Evolutionary conservation across 2,329 filamentous ascomycete species (phyloP).

Genomic region (Anthostomella pinea): DNA sequence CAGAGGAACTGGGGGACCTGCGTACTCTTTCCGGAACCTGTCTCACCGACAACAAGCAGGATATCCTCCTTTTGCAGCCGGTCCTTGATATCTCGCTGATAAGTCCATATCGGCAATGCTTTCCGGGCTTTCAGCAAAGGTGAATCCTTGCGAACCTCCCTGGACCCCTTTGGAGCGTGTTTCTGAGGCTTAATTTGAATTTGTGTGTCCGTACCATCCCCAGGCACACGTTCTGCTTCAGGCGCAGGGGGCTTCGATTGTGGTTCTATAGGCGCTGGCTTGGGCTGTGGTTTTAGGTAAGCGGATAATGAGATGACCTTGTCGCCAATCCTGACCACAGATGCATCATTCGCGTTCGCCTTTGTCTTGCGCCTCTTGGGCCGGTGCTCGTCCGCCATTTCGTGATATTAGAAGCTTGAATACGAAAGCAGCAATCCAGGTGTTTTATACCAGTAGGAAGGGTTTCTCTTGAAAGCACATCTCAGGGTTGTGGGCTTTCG

Average conservation of each 20-base stretch:
- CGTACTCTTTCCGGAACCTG: slow-evolving; percentile 94
- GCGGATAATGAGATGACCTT: slow-evolving; percentile 49
- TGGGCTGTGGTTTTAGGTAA: slow-evolving; percentile 40
- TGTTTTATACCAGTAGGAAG: too few species aligned
- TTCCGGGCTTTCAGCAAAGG: slow-evolving; percentile 49
- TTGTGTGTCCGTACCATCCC: slow-evolving; percentile 2
- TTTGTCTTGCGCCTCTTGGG: slow-evolving; percentile 39
- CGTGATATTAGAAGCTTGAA: too few species aligned
- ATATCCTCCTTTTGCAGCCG: slow-evolving; percentile 61
- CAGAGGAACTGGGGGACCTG: slow-evolving; percentile 91
- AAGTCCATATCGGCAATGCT: slow-evolving; percentile 75
- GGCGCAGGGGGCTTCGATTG: slow-evolving; percentile 20
- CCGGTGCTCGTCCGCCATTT: slow-evolving; percentile 28
- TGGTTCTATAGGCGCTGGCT: slow-evolving; percentile 19
- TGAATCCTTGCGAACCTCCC: slow-evolving; percentile 17
- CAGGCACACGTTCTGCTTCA: slow-evolving; percentile 8
- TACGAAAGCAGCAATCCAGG: too few species aligned
- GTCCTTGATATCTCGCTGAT: slow-evolving; percentile 66
- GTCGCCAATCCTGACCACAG: slow-evolving; percentile 45
- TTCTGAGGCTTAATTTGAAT: slow-evolving; percentile 2
- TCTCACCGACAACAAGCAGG: slow-evolving; percentile 86
- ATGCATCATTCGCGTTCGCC: slow-evolving; percentile 23
- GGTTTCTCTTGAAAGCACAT: too few species aligned
- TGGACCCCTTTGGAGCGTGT: slow-evolving; percentile 3
- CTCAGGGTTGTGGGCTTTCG: too few species aligned